Percentiles rank a stretch among this genome's conserved stretches.
phyloP scores from a whole-genome alignment of 306 rosid species.

The Rosa persica region DNA sequence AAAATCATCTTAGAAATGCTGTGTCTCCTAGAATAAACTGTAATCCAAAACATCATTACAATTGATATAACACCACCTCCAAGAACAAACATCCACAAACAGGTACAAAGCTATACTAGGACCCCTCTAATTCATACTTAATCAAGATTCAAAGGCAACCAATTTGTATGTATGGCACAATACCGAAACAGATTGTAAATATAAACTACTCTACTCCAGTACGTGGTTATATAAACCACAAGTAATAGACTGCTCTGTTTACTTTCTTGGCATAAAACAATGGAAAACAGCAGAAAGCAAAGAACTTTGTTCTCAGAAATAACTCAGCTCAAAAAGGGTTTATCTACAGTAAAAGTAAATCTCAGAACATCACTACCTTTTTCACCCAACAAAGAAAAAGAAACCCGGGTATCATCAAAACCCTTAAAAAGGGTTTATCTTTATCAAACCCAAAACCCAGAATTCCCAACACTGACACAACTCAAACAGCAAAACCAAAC shows the following conservation, averaged over 20 bases:
- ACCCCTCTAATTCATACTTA: constrained; percentile 9
- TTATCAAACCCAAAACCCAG: constrained; percentile 1
- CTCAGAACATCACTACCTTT: background rate
- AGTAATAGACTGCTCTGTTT: background rate
- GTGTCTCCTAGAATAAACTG: background rate
- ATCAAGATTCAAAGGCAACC: background rate
- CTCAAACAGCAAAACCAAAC: background rate
- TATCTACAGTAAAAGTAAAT: constrained; percentile 4
- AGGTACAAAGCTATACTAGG: background rate
- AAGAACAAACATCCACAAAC: background rate
- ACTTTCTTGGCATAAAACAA: constrained; percentile 4
- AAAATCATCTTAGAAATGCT: background rate
- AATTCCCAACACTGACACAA: background rate
- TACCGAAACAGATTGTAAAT: background rate
- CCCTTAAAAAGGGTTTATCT: constrained; percentile 18
- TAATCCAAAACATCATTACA: background rate
- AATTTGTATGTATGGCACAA: background rate
- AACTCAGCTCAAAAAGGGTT: background rate
- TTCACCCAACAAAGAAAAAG: background rate
- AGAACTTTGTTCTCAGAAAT: background rate
- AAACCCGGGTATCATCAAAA: constrained; percentile 12
- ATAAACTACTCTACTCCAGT: background rate
- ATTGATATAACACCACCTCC: constrained; percentile 1
- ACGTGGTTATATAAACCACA: background rate
- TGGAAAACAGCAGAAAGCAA: background rate